Evolutionary conservation across 2,329 filamentous ascomycete genomes (phyloP).

Genomic region (Lasiodiplodia theobromae): DNA sequence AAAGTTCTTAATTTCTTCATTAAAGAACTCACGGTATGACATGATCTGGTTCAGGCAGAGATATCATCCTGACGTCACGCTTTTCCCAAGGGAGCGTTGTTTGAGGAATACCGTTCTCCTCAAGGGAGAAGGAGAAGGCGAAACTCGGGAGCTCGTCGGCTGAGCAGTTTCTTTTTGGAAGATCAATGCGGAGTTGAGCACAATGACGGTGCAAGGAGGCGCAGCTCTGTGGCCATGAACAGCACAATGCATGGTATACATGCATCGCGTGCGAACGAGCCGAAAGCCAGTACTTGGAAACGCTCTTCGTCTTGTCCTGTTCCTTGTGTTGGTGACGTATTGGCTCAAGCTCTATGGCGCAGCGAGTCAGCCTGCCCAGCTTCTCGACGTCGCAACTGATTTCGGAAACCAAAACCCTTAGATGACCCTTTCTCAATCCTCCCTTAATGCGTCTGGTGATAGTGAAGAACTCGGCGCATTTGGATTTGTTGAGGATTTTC

Average conservation of each 20-base stretch:
- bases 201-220: not conserved
- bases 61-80: not conserved
- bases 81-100: not conserved
- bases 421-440: not conserved
- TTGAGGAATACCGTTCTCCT: not conserved
- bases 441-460: not conserved
- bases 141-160: not conserved
- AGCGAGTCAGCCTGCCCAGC: not conserved
- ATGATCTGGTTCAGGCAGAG: not conserved
- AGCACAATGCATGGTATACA: not conserved
- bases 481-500: not conserved
- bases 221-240: not conserved
- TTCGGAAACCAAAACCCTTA: not conserved
- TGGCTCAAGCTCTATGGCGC: not conserved
- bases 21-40: not conserved
- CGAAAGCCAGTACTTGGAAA: not conserved
- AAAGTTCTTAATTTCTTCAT: not conserved
- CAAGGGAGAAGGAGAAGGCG: not conserved
- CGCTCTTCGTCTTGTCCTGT: not conserved
- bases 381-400: conserved; percentile 1
- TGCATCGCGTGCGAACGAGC: not conserved
- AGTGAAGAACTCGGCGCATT: not conserved
- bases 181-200: conserved; percentile 1
- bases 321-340: not conserved
- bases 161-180: not conserved